Evolutionary conservation across 2,329 filamentous ascomycete genomes (phyloP).

Genomic region (Pezicula carpinea): DNA sequence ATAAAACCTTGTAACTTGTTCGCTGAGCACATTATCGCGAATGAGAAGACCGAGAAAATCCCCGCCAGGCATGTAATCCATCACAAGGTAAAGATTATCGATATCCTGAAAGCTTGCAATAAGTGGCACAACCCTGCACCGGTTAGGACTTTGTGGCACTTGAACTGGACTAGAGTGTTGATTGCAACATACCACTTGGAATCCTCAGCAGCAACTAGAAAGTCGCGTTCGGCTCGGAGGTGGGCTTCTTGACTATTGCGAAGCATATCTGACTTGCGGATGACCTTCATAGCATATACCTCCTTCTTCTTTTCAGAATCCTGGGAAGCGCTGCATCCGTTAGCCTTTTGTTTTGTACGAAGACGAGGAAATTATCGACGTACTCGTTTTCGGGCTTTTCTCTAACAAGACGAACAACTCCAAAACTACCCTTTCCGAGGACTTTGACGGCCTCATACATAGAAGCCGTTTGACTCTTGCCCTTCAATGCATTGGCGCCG

Average conservation of each 20-base stretch:
- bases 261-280: constrained; percentile 90
- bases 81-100: constrained; percentile 82
- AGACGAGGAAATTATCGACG: constrained; percentile 8
- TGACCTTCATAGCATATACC: constrained; percentile 95
- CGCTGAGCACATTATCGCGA: constrained; percentile 76
- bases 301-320: constrained; percentile 37
- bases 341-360: background rate
- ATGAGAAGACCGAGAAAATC: constrained; percentile 88
- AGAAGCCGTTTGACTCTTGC: constrained; percentile 46
- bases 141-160: constrained; percentile 5
- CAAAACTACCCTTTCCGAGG: constrained; percentile 91
- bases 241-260: constrained; percentile 89
- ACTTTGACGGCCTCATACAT: constrained; percentile 80
- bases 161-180: background rate
- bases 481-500: constrained; percentile 32
- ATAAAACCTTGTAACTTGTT: constrained; percentile 78
- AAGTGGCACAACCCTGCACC: constrained; percentile 71
- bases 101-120: constrained; percentile 86
- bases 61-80: constrained; percentile 97
- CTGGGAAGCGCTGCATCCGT: background rate
- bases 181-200: constrained; percentile 60
- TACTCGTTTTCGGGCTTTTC: constrained; percentile 43
- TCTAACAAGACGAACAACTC: constrained; percentile 80
- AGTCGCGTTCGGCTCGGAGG: constrained; percentile 84
- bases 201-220: constrained; percentile 83